Evolutionary conservation across 805 yeast species (phyloP), one percentile per base, ranked within the genome.

Genomic region (Myxozyma neotropica): DNA sequence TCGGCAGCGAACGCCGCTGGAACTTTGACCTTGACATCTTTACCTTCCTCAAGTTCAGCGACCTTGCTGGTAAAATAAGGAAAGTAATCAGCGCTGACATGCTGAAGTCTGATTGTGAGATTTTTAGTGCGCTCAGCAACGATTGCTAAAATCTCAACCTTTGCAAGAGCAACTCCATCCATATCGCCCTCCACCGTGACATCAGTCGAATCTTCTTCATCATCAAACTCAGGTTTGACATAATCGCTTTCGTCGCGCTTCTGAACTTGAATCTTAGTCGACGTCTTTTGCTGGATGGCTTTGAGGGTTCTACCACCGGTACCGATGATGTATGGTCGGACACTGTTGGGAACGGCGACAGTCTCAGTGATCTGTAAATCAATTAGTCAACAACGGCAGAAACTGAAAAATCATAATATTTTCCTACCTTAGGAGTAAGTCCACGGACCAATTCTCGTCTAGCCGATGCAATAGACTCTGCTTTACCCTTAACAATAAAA

Each of bases 301-400:
- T 84, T 88, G 74, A 92, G 82, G 61, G 80, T 86, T 68, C 80
- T 82, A 72, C 98, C 98, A 72, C 86, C 88, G 45, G 92, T 81
- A 59, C 98, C 98, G 74, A 92, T 92, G 59, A 92, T 83, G 51
- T 83, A 81, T 6, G 95, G 81, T 74, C 94, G 83, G 59, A 89
- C 80, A 66, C 82, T 83, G 13, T 92, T 82, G 33, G 98, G 97
- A 54, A 92, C 82, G 31, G 79, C 72, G 70, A 92, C 82, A 31
- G 78, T 74, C 49, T 83, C 75, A 4, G 75, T 76, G 44, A 61
- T 46, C 63, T 62, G 27, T 6, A 23, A n/a, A 13, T 1, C 5
- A 17, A 35, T 26, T 40, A 31, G 5, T n/a, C 43, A 4, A 10
- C 12, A 36, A 19, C 27, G 21, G 8, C 17, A 26, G 35, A 42